Percentiles rank a stretch among this genome's conserved stretches.
phyloP scores from a whole-genome alignment of 2,329 filamentous ascomycete species.

The Rhynchosporium secalis region DNA sequence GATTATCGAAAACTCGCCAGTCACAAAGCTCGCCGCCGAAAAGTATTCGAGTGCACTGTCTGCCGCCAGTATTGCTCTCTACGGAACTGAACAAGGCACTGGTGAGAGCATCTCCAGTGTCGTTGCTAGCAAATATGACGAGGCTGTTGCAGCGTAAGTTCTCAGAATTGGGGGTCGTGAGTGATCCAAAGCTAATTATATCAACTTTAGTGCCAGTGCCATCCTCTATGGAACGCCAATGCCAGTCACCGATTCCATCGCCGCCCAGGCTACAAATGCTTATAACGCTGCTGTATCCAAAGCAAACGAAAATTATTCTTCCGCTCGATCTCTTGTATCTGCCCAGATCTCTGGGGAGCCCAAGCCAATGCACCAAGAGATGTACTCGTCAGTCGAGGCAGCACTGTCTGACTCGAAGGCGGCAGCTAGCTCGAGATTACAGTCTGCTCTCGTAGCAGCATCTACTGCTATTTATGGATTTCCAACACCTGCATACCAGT shows the following conservation, averaged over 20 bases:
- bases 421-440: slow-evolving; percentile 60
- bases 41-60: slow-evolving; percentile 57
- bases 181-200: slow-evolving; percentile 16
- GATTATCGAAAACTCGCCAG: slow-evolving; percentile 46
- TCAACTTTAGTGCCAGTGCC: slow-evolving; percentile 47
- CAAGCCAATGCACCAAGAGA: slow-evolving; percentile 67
- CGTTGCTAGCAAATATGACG: slow-evolving; percentile 54
- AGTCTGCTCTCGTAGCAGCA: slow-evolving; percentile 55
- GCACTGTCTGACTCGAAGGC: slow-evolving; percentile 67
- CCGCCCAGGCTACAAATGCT: slow-evolving; percentile 49
- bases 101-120: slow-evolving; percentile 50
- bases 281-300: slow-evolving; percentile 66
- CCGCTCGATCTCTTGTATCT: slow-evolving; percentile 67
- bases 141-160: slow-evolving; percentile 57
- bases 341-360: slow-evolving; percentile 67
- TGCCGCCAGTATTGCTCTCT: slow-evolving; percentile 57
- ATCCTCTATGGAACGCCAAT: slow-evolving; percentile 67
- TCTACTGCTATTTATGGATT: slow-evolving; percentile 55
- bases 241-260: slow-evolving; percentile 51
- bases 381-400: slow-evolving; percentile 66
- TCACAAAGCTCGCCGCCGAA: slow-evolving; percentile 54
- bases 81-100: slow-evolving; percentile 48
- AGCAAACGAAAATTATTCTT: slow-evolving; percentile 67
- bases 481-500: slow-evolving; percentile 48
- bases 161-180: slow-evolving; percentile 18